Evolutionary conservation across 805 yeast genomes (phyloP).

Genomic region (Ogataea methylovora): DNA sequence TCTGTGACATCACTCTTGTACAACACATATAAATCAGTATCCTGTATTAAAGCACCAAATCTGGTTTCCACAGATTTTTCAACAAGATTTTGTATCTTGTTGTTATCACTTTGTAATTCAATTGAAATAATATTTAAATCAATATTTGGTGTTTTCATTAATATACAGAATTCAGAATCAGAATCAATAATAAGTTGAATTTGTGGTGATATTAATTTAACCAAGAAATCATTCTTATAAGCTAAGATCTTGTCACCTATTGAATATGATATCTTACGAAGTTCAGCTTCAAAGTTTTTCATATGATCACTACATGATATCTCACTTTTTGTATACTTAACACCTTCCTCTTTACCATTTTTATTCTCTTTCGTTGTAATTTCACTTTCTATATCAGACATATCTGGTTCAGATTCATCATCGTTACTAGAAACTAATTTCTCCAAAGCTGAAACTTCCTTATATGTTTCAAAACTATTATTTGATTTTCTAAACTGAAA

Average conservation of each 20-base stretch:
- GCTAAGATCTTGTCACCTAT: conserved; percentile 20
- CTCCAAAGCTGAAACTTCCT: not conserved
- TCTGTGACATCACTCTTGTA: conserved; percentile 36
- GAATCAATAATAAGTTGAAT: conserved; percentile 56
- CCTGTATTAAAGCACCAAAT: conserved; percentile 56
- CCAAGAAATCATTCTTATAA: conserved; percentile 47
- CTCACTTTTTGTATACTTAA: conserved; percentile 3
- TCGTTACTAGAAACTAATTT: not conserved
- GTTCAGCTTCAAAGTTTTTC: conserved; percentile 43
- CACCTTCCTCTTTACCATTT: not conserved
- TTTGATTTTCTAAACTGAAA: conserved; percentile 37
- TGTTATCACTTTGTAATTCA: conserved; percentile 26
- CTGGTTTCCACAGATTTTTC: conserved; percentile 49
- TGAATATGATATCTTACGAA: conserved; percentile 32
- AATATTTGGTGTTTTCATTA: conserved; percentile 68
- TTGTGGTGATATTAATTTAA: conserved; percentile 75
- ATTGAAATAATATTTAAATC: conserved; percentile 65
- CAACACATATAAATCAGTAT: conserved; percentile 69
- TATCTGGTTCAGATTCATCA: not conserved
- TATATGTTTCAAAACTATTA: not conserved
- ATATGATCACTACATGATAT: conserved; percentile 25
- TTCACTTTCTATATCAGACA: not conserved
- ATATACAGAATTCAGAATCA: conserved; percentile 48
- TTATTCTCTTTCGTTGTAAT: too few species aligned
- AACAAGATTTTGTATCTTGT: conserved; percentile 4